These are phyloP conservation scores for Pseudodiploospora longispora DNA, from an alignment of 2,329 filamentous ascomycete species.

Conservation along the genomic window DNA sequence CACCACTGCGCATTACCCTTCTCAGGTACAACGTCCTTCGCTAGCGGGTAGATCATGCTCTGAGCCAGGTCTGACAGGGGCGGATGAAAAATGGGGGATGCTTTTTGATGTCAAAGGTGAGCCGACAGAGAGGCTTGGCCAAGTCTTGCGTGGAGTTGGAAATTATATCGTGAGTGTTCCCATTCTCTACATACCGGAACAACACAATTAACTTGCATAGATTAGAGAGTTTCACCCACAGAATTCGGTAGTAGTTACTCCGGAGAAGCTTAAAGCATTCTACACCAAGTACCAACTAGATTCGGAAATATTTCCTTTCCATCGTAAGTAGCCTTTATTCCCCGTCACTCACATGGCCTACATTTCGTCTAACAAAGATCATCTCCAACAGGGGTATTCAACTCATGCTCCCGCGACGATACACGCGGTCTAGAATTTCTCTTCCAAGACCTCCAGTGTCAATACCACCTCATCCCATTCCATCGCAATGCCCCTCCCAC, in stretches of 20 bases:
- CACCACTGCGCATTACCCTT: neutral
- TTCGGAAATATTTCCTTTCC: constrained; percentile 61
- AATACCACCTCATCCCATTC: constrained; percentile 59
- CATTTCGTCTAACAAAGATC: too few relatives aligned
- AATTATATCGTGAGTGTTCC: constrained; percentile 55
- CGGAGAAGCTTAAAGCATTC: constrained; percentile 65
- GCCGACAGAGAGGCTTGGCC: constrained; percentile 58
- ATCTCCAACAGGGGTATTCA: constrained; percentile 44
- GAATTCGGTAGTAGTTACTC: constrained; percentile 56
- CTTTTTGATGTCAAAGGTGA: constrained; percentile 62
- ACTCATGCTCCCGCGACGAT: constrained; percentile 22
- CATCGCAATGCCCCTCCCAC: constrained; percentile 42
- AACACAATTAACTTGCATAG: constrained; percentile 13
- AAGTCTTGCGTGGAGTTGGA: constrained; percentile 67
- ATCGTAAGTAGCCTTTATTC: constrained; percentile 38
- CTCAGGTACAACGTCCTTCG: too few relatives aligned
- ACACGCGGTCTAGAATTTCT: constrained; percentile 34
- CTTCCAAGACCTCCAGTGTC: constrained; percentile 44
- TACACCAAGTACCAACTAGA: constrained; percentile 60
- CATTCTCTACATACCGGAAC: too few relatives aligned
- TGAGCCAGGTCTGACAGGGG: constrained; percentile 24
- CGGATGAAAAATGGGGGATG: constrained; percentile 69
- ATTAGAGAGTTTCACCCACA: constrained; percentile 23
- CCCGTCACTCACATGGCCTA: neutral
- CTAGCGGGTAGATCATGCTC: neutral